Evolutionary conservation across 2,329 filamentous ascomycete species (phyloP), one percentile per base, ranked within the genome.

Genomic region (Arthrobotrys pseudoclavata): DNA sequence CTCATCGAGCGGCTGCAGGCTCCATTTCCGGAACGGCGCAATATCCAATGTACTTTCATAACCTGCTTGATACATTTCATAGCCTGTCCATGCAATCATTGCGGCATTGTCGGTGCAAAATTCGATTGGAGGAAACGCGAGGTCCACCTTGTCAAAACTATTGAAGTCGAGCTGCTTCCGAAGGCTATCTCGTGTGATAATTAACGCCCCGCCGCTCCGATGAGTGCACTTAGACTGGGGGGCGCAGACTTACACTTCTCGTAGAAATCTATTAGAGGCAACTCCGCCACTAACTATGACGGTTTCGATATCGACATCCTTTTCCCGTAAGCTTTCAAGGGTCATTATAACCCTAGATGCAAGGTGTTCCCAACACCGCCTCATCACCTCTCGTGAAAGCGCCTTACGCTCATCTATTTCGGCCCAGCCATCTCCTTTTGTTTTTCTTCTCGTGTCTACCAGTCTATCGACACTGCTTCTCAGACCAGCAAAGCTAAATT

Each of bases 21-120:
- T 81, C 94, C 94, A 97, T 82, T 90, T 92, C 55, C 87, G 86
- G 53, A 91, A 82, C 1, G 90, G 87, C 55, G 87, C 83, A 70
- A 90, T 87, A 24, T 85, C 86, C 69, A 94, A 82, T 20, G 88
- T 87, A 7, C 89, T 91, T 74, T 86, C 84, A 86, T 89, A 94
- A 0, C 95, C 94, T 0, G 88, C 89, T 83, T 92, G 88, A 82
- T 88, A 97, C 94, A 99, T 97, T 84, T 98, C 94, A 80, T 94
- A 87, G 0, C 91, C 96, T 0, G 94, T 87, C 95, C 96, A 98
- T 0, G 91, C 95, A 83, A 98, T 94, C 96, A 99, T 99, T 57
- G 94, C 93, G 12, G 96, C 96, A 84, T 99, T 98, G 82, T 99
- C 96, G 0, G 93, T 97, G 82, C 96, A 98, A 66, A 95, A 86